Percentiles rank a stretch among this genome's conserved stretches.
Conservation (phyloP, 2,329 filamentous ascomycete genomes). For the Trichoderma breve region DNA sequence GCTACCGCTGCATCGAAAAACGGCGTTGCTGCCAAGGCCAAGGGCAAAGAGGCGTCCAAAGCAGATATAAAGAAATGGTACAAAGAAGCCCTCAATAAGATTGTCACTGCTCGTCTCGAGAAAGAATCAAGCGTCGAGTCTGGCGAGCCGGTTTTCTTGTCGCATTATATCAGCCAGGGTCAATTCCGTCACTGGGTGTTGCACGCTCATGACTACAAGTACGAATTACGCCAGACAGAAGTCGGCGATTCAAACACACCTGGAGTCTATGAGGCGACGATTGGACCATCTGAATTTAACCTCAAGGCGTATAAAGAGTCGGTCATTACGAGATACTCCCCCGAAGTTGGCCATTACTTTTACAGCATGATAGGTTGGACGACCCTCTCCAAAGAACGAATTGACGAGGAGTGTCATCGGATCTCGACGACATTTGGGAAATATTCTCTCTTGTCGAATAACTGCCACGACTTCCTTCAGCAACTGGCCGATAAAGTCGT, state of each 20-base stretch:
- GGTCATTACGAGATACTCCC: neutral
- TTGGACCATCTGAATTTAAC: neutral
- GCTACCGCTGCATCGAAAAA: neutral
- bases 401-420: neutral
- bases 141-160: neutral
- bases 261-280: neutral
- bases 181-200: neutral
- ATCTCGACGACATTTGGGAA: neutral
- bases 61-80: neutral
- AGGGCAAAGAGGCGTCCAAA: neutral
- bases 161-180: neutral
- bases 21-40: neutral
- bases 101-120: neutral
- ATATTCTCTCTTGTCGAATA: neutral
- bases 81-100: neutral
- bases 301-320: neutral
- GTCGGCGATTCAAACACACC: neutral
- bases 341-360: neutral
- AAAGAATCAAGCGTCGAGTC: neutral
- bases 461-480: neutral
- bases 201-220: neutral
- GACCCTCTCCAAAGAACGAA: neutral
- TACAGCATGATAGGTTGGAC: neutral
- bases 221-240: neutral
- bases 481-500: neutral